These are phyloP conservation scores for Cystobasidium slooffiae DNA, from an alignment of 1,284 basidiomycete genomes.

Conservation along the genomic window DNA sequence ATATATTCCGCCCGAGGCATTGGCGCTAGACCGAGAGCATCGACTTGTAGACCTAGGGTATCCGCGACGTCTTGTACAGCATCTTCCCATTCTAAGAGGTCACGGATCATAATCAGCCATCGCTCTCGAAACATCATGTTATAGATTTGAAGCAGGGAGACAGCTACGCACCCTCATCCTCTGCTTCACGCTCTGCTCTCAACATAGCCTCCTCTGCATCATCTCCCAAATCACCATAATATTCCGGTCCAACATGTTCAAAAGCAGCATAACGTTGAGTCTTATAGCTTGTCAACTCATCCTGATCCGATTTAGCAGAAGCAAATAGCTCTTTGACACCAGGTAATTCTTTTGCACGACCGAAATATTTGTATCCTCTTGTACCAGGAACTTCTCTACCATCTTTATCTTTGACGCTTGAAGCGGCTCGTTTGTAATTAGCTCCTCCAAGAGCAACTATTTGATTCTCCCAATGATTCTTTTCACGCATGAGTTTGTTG, in stretches of 20 bases:
- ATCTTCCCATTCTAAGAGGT: conserved; percentile 70
- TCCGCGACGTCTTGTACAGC: conserved; percentile 50
- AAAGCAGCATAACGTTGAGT: conserved; percentile 64
- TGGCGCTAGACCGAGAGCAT: conserved; percentile 7
- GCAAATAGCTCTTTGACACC: conserved; percentile 91
- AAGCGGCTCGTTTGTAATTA: conserved; percentile 84
- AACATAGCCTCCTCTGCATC: conserved; percentile 75
- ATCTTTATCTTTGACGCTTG: conserved; percentile 88
- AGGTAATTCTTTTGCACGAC: conserved; percentile 92
- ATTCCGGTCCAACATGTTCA: conserved; percentile 80
- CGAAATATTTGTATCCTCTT: conserved; percentile 99
- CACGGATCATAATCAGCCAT: conserved; percentile 23
- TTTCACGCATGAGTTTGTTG: conserved; percentile 92
- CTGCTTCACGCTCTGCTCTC: conserved; percentile 71
- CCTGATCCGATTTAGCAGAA: conserved; percentile 79
- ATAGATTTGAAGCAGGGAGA: conserved; percentile 26
- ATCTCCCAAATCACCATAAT: conserved; percentile 85
- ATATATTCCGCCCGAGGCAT: conserved; percentile 41
- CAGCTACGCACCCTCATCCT: conserved; percentile 72
- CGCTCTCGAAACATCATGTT: conserved; percentile 26
- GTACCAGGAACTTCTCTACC: conserved; percentile 93
- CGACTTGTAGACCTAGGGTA: conserved; percentile 31
- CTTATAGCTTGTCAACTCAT: conserved; percentile 77
- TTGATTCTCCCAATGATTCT: conserved; percentile 96
- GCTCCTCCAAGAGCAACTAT: conserved; percentile 93